Conservation (phyloP, 2,329 filamentous ascomycete genomes). For the Trichocomaceae sp. region DNA sequence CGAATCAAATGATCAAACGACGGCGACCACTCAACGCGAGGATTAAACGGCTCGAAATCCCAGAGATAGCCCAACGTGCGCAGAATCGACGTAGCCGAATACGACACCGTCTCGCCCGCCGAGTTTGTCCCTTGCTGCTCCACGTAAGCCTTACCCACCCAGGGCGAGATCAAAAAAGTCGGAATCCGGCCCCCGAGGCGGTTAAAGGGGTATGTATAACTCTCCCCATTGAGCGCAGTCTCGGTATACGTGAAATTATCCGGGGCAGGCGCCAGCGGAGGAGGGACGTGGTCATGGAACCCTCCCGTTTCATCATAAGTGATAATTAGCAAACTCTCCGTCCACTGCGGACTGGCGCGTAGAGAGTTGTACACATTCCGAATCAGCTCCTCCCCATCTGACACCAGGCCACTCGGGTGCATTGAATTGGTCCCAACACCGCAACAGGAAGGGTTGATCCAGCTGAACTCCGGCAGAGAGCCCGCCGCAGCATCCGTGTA, state of each 20-base stretch:
- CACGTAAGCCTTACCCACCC: constrained; percentile 38
- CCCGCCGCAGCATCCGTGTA: constrained; percentile 41
- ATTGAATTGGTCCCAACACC: constrained; percentile 42
- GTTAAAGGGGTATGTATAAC: constrained; percentile 36
- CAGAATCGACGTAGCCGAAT: constrained; percentile 42
- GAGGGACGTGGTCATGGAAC: constrained; percentile 43
- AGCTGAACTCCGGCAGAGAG: constrained; percentile 41
- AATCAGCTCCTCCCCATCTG: constrained; percentile 39
- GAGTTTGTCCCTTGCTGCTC: constrained; percentile 30
- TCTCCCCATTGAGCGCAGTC: constrained; percentile 29
- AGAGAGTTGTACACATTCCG: constrained; percentile 44
- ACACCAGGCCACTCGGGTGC: constrained; percentile 41
- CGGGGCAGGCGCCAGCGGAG: constrained; percentile 36
- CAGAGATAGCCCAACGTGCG: constrained; percentile 40
- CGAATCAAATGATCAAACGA: constrained; percentile 31
- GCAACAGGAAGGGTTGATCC: constrained; percentile 39
- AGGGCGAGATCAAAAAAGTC: constrained; percentile 39
- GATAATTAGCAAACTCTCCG: constrained; percentile 42
- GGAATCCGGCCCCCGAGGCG: constrained; percentile 40
- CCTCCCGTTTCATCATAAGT: constrained; percentile 46
- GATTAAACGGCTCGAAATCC: constrained; percentile 34
- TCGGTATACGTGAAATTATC: constrained; percentile 27
- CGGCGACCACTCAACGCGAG: constrained; percentile 34
- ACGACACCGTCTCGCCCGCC: constrained; percentile 33
- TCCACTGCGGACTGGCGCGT: constrained; percentile 41